Evolutionary conservation across 2,329 filamentous ascomycete species (phyloP).

Genomic region (Talaromyces sp.): DNA sequence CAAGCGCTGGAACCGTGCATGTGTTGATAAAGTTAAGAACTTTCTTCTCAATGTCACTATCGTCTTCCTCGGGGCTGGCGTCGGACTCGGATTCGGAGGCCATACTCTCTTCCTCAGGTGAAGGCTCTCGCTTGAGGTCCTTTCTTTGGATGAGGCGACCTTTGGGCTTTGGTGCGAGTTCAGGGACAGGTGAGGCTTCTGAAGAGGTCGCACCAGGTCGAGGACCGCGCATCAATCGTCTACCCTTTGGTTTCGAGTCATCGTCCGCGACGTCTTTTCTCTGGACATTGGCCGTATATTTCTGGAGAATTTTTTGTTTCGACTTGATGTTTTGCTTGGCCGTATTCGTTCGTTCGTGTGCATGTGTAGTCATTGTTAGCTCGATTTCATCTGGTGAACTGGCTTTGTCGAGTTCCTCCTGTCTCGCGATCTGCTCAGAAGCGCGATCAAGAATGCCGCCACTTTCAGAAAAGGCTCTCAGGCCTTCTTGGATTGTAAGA

Average conservation of each 20-base stretch:
- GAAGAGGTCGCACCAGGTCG: slow-evolving; percentile 28
- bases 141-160: slow-evolving; percentile 51
- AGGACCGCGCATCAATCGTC: slow-evolving; percentile 39
- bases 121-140: slow-evolving; percentile 33
- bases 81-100: slow-evolving; percentile 48
- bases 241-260: slow-evolving; percentile 23
- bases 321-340: slow-evolving; percentile 18
- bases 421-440: slow-evolving; percentile 44
- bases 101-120: slow-evolving; percentile 39
- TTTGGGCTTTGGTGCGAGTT: slow-evolving; percentile 27
- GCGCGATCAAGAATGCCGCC: slow-evolving; percentile 57
- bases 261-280: slow-evolving; percentile 9
- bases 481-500: slow-evolving; percentile 46
- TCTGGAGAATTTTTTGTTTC: slow-evolving; percentile 55
- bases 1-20: slow-evolving; percentile 70
- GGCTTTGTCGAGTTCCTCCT: slow-evolving; percentile 31
- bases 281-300: slow-evolving; percentile 34
- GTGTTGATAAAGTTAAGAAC: slow-evolving; percentile 81
- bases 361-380: not conserved
- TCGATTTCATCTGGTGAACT: slow-evolving; percentile 16
- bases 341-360: not conserved
- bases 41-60: slow-evolving; percentile 48
- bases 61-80: slow-evolving; percentile 38
- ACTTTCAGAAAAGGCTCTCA: slow-evolving; percentile 50
- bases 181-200: slow-evolving; percentile 22